Base-by-base conservation (phyloP, 495 filamentous ascomycete genomes). In the Hypomontagnella monticulosa region DNA sequence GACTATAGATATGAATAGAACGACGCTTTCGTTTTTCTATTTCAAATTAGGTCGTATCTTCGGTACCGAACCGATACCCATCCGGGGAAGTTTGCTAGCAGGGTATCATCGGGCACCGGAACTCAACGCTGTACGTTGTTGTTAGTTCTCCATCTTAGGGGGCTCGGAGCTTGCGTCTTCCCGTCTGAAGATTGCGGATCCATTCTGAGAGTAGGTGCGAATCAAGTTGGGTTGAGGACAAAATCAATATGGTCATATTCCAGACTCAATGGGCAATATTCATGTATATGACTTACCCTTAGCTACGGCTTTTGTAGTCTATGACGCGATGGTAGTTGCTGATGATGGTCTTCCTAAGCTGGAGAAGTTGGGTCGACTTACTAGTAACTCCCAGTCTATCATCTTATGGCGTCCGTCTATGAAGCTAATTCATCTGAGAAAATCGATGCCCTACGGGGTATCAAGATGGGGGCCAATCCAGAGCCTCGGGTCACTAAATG, bases 21-120 rank as follows among this genome's bases (percentile, higher is more conserved):
- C 59, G 52, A 46, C 49, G 48, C 34, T 7, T 18, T 20, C 18
- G 41, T 20, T 32, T 38, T 16, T 48, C n/a, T 3, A 37, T 41
- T 40, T 49, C 14, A 40, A 52, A 20, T 49, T n/a, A 30, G 14
- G 11, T 59, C 42, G 23, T 32, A 32, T 32, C 43, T 46, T 69
- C 66, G 66, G 66, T 48, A 6, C 66, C 66, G 66, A 69, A 34
- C 43, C 53, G 36, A 55, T 38, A 34, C 27, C 53, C 54, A 41
- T 19, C 47, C 40, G 37, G 47, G 10, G 55, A 62, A 57, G 59
- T 69, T 63, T 69, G 60, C 60, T 62, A 51, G 23, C 16, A 20
- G 38, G 52, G 57, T 40, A 18, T 11, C 27, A 43, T 69, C 63
- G 60, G 59, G 59, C 50, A 60, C 59, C 54, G 37, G 66, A 63